phyloP scores from a whole-genome alignment of 306 rosid species.

The Cicer judaicum region DNA sequence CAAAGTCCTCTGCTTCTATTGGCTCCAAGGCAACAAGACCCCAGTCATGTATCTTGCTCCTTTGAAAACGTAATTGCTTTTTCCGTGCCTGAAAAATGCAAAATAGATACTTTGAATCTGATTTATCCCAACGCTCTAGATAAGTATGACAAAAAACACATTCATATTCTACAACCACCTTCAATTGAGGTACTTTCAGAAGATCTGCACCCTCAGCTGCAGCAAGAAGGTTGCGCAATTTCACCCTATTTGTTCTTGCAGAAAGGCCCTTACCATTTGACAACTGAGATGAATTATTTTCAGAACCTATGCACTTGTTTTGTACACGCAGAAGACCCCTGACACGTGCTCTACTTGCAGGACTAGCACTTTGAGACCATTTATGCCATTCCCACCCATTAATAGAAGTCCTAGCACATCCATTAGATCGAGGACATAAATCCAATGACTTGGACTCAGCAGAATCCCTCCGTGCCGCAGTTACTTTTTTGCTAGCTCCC shows the following conservation, averaged over 20 bases:
- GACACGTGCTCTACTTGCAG: conserved; percentile 74
- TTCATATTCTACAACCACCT: conserved; percentile 58
- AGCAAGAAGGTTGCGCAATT: conserved; percentile 92
- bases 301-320: conserved; percentile 53
- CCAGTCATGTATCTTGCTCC: conserved; percentile 99
- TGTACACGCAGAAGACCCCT: conserved; percentile 63
- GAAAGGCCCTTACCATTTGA: conserved; percentile 89
- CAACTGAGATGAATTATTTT: conserved; percentile 61
- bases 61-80: conserved; percentile 81
- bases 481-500: conserved; percentile 54
- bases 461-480: conserved; percentile 49
- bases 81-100: conserved; percentile 77
- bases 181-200: conserved; percentile 89
- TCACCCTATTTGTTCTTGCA: conserved; percentile 96
- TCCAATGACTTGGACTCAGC: conserved; percentile 58
- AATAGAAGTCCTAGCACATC: conserved; percentile 88
- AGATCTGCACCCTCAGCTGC: conserved; percentile 98
- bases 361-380: conserved; percentile 84
- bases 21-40: conserved; percentile 96
- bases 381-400: conserved; percentile 95
- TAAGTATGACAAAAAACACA: conserved; percentile 33
- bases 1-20: conserved; percentile 96
- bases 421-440: conserved; percentile 76
- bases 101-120: conserved; percentile 25
- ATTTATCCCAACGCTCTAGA: conserved; percentile 33